Base-by-base conservation (phyloP, 768 basidiomycete species). In the Boletellus emodensis region DNA sequence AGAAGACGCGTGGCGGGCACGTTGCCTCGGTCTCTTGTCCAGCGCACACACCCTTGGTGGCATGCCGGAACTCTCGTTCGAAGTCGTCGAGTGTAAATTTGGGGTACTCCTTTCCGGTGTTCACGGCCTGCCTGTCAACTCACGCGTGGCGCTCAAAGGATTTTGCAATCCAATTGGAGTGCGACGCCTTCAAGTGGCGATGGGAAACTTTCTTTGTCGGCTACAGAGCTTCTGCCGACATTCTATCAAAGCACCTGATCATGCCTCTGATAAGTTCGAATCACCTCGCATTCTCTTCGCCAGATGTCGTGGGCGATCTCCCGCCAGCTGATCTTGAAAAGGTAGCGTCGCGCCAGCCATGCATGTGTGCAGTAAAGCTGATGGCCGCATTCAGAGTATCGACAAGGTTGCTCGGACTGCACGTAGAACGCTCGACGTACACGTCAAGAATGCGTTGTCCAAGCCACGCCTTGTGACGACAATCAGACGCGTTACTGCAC, bases 161-260 rank as follows among this genome's bases (percentile, higher is more conserved):
- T 63, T 60, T 86, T 22, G 78, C 85, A 4, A 75, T 88, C 50
- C 75, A 78, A 57, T 56, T 90, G 32, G 78, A 80, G 58, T 79
- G 74, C 52, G 75, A 77, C 20, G 63, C 69, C 9, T 85, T 87
- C 68, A 82, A 80, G 72, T 91, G 87, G 87, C 75, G 78, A 70
- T 91, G 89, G 89, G 86, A 90, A 66, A 77, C 83, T 14, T 79
- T 75, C 64, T 78, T 76, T 55, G 62, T 86, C 34, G 85, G 87
- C 8, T 72, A 81, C 63, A 83, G 75, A 64, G 58, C 67, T 30
- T 85, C 87, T 33, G 81, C 89, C 51, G 84, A 87, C 44, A 72
- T 89, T 48, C 74, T 91, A 45, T 90, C 89, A 53, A 84, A 77
- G 55, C 89, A 91, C 58, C 79, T 90, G 55, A 82, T 90, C 54